Conservation (phyloP, 2,329 filamentous ascomycete species). For the Talaromyces albobiverticillius region DNA sequence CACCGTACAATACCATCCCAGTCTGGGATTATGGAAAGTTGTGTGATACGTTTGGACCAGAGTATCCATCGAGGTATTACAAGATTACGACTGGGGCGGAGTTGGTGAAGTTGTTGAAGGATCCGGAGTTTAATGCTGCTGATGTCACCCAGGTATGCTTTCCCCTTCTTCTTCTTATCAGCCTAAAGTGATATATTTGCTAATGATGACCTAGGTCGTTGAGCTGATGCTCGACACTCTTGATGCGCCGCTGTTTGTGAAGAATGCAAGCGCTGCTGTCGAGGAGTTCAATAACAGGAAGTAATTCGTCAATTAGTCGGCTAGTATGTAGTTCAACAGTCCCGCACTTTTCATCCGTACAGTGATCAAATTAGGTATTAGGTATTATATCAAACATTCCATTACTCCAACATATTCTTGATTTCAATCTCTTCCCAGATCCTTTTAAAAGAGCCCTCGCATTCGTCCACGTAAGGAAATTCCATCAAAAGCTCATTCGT, state of each 20-base stretch:
- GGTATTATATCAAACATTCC: neutral
- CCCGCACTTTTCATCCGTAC: too few species aligned
- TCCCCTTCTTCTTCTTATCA: neutral
- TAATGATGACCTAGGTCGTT: constrained; percentile 1
- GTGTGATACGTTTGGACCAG: constrained; percentile 1
- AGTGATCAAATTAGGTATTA: too few species aligned
- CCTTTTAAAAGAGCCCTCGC: neutral
- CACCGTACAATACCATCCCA: constrained; percentile 8
- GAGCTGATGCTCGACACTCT: neutral
- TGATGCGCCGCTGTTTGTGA: constrained; percentile 9
- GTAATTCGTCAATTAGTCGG: neutral
- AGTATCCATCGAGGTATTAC: constrained; percentile 1
- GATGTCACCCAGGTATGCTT: constrained; percentile 11
- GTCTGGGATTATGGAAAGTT: constrained; percentile 10
- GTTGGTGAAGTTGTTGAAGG: constrained; percentile 3
- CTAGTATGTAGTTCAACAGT: too few species aligned
- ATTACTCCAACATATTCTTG: neutral
- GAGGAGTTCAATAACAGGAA: constrained; percentile 1
- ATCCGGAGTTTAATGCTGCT: constrained; percentile 5
- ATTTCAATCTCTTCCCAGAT: constrained; percentile 1
- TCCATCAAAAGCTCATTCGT: neutral
- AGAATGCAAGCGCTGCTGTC: constrained; percentile 1
- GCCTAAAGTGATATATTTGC: neutral
- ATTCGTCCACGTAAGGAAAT: constrained; percentile 7
- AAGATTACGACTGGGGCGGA: constrained; percentile 2